Evolutionary conservation across 2,329 filamentous ascomycete species (phyloP).

Genomic region (Fusarium zealandicum): DNA sequence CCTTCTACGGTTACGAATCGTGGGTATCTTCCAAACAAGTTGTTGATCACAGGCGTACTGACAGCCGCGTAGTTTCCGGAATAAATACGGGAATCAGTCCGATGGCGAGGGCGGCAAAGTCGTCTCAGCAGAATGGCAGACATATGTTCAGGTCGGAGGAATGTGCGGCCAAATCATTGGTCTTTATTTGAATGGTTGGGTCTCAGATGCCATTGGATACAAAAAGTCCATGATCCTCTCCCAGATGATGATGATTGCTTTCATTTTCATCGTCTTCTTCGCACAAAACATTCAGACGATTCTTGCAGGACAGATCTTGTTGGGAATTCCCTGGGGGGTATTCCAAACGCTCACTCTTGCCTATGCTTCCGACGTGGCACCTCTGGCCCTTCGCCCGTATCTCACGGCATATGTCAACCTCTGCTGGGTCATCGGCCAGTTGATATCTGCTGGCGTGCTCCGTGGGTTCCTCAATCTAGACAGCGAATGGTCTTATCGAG

Average conservation of each 20-base stretch:
- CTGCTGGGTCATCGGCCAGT: slow-evolving; percentile 58
- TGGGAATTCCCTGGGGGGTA: slow-evolving; percentile 63
- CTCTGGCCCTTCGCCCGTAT: slow-evolving; percentile 59
- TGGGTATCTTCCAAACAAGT: slow-evolving; percentile 4
- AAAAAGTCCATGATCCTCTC: slow-evolving; percentile 65
- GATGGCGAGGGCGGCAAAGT: slow-evolving; percentile 28
- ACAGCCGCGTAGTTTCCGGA: slow-evolving; percentile 46
- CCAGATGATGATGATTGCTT: slow-evolving; percentile 57
- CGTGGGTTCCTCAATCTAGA: slow-evolving; percentile 49
- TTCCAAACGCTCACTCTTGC: slow-evolving; percentile 63
- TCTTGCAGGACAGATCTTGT: slow-evolving; percentile 63
- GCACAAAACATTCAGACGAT: slow-evolving; percentile 61
- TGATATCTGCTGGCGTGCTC: slow-evolving; percentile 53
- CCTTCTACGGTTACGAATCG: slow-evolving; percentile 51
- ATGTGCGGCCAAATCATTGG: slow-evolving; percentile 69
- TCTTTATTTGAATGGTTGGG: slow-evolving; percentile 65
- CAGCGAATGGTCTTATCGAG: slow-evolving; percentile 55
- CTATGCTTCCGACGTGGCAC: slow-evolving; percentile 73
- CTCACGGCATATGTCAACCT: slow-evolving; percentile 58
- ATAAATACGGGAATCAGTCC: slow-evolving; percentile 54
- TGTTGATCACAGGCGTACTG: not conserved
- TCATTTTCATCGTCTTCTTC: slow-evolving; percentile 67
- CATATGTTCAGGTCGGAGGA: slow-evolving; percentile 48
- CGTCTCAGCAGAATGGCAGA: slow-evolving; percentile 42
- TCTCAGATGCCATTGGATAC: slow-evolving; percentile 68